Evolutionary conservation across 2,329 filamentous ascomycete species (phyloP).

Genomic region (Macroventuria anomochaeta): DNA sequence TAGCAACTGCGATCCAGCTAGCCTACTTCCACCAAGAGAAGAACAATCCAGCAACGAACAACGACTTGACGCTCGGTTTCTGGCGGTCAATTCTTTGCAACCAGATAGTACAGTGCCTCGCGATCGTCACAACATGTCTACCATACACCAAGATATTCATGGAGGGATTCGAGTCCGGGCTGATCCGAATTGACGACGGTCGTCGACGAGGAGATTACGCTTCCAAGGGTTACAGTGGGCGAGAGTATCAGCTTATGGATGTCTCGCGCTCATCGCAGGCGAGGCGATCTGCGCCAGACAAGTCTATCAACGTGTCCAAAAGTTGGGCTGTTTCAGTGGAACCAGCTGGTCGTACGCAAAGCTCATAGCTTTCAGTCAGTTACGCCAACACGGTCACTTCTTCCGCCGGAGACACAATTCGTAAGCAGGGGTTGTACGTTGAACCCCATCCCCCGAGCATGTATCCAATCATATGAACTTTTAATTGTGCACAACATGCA

Average conservation of each 20-base stretch:
- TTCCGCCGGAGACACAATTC: neutral
- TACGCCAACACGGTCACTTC: neutral
- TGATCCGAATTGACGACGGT: constrained; percentile 31
- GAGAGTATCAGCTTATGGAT: constrained; percentile 26
- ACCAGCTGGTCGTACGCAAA: constrained; percentile 5
- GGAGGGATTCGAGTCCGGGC: constrained; percentile 36
- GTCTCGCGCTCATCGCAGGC: constrained; percentile 17
- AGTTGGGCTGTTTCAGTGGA: constrained; percentile 23
- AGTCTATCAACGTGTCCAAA: constrained; percentile 20
- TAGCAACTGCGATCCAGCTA: constrained; percentile 26
- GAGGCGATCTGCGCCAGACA: constrained; percentile 5
- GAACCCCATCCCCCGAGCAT: too few relatives aligned
- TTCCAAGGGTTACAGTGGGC: constrained; percentile 18
- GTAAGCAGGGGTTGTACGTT: neutral
- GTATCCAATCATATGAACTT: neutral
- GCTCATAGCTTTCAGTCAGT: neutral
- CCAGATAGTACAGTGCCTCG: constrained; percentile 33
- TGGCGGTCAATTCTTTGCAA: constrained; percentile 37
- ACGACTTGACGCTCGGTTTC: constrained; percentile 36
- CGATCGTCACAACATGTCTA: constrained; percentile 37
- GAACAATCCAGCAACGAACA: constrained; percentile 8
- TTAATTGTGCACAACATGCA: too few relatives aligned
- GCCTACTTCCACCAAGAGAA: constrained; percentile 24
- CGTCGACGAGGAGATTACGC: constrained; percentile 21
- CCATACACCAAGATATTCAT: constrained; percentile 40